Base-by-base conservation (phyloP, 1,284 basidiomycete species). In the Tetrapyrgos nigripes region DNA sequence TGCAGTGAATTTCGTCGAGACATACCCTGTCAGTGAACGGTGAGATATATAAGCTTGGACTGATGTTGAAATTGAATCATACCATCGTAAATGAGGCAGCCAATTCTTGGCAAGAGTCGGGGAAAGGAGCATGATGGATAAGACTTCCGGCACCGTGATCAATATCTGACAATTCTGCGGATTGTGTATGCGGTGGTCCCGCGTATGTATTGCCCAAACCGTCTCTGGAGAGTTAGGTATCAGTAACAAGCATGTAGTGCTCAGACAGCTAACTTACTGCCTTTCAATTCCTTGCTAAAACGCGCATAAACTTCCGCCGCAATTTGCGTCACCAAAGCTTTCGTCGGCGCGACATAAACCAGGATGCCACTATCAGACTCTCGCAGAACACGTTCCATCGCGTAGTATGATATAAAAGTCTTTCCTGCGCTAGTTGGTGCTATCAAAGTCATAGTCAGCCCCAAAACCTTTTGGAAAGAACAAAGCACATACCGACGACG, bases 331-430 rank as follows among this genome's bases (percentile, higher is more conserved):
- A 90, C 88, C 1, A 90, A 77, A 0, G 89, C 88, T 68, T 91
- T 91, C 2, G 89, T 89, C 0, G 88, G 88, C 0, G 89, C 88
- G 28, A 91, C 81, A 67, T 91, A 91, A n/a, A 91, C 83, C 31
- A 91, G 67, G 37, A 90, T 78, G 1, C 85, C 87, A 49, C 88
- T 81, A 64, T 90, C 83, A 0, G 85, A 84, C 29, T 76, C 76
- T 55, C 85, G 73, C 4, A 91, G 70, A 13, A 88, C 74, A 59
- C 83, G 81, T 69, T 90, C 88, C 88, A 91, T 91, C 0, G 88
- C 88, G 61, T 90, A 89, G 68, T 81, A 91, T 3, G 87, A 88
- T 45, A 91, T 89, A 68, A 91, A 91, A 0, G 89, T 91, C 69
- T 91, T 91, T 31, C 88, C 87, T 0, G 87, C 86, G 72, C 85